Base-by-base conservation (phyloP, 164 flowering plant species). In the Nymphaea thermarum region DNA sequence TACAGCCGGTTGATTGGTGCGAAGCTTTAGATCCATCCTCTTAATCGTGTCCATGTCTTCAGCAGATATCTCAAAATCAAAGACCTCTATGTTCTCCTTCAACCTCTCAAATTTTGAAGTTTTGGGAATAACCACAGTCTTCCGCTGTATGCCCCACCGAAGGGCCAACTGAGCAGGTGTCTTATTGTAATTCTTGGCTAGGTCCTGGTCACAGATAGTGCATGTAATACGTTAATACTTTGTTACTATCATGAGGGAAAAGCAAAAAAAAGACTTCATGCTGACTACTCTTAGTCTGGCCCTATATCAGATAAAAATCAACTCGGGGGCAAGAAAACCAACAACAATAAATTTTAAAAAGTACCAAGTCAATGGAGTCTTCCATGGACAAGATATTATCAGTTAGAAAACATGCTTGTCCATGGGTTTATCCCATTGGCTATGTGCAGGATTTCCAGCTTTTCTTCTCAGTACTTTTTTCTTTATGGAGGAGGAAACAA, bases 131-230 rank as follows among this genome's bases (percentile, higher is more conserved):
- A 91, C 86, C 63, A 80, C 88, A 0, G 88, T 84, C 77, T 85
- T 79, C 67, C 97, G 76, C 73, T 91, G 98, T 70, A 93, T 86
- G 65, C 93, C 97, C 98, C 96, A 93, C 41, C 89, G 80, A 14
- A 93, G 94, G 74, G 77, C 87, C 65, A 89, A 65, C 78, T 93
- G 98, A 44, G 96, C 94, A 2, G 71, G 84, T 4, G 90, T 78
- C 78, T 80, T 89, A 63, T 84, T 81, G 70, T 93, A 83, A 59
- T 93, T 90, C 71, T 81, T 82, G 36, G 91, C 92, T 65, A 93
- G 74, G 51, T 76, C 85, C 97, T 93, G 77, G 60, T 43, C 60
- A 43, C 66, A 65, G 4, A 65, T 4, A 51, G 57, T 51, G 64
- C 17, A 59, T 43, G 42, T 63, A 15, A 8, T 43, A 12, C 51